Evolutionary conservation across 805 yeast species (phyloP).

Genomic region (Cyberlindnera petersonii): DNA sequence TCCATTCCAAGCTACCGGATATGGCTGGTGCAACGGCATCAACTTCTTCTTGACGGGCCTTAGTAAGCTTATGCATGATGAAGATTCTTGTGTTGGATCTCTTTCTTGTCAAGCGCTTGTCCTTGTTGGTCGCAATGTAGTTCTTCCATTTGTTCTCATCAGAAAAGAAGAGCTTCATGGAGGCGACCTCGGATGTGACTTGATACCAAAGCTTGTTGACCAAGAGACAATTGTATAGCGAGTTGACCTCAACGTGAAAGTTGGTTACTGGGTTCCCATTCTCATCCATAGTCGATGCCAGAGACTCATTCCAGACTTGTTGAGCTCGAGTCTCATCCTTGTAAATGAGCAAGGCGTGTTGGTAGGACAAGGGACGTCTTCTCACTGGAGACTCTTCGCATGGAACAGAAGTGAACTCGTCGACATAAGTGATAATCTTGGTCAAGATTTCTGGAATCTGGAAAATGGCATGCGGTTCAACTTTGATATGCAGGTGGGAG

Average conservation of each 20-base stretch:
- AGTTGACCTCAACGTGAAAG: slow-evolving; percentile 16
- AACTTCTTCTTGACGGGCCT: slow-evolving; percentile 50
- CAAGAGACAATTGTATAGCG: slow-evolving; percentile 56
- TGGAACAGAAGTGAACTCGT: slow-evolving; percentile 52
- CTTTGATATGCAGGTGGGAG: slow-evolving; percentile 10
- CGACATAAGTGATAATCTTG: slow-evolving; percentile 59
- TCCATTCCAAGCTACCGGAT: slow-evolving; percentile 53
- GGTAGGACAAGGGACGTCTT: slow-evolving; percentile 62
- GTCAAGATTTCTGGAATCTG: slow-evolving; percentile 72
- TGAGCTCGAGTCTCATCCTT: slow-evolving; percentile 48
- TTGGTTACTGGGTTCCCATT: slow-evolving; percentile 23
- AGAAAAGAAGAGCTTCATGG: slow-evolving; percentile 52
- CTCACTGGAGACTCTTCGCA: slow-evolving; percentile 56
- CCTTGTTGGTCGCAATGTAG: slow-evolving; percentile 27
- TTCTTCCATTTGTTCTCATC: slow-evolving; percentile 42
- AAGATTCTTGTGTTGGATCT: slow-evolving; percentile 40
- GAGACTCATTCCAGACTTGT: slow-evolving; percentile 38
- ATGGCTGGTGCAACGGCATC: slow-evolving; percentile 42
- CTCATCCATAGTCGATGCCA: slow-evolving; percentile 9
- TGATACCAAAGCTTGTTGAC: slow-evolving; percentile 68
- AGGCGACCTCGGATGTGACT: slow-evolving; percentile 50
- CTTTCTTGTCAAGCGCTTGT: slow-evolving; percentile 17
- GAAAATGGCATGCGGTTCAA: slow-evolving; percentile 42
- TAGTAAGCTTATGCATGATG: slow-evolving; percentile 62
- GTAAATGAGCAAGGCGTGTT: slow-evolving; percentile 66